Conservation (phyloP, 371 early-diverging fungal genomes). For the Mortierella sp. region DNA sequence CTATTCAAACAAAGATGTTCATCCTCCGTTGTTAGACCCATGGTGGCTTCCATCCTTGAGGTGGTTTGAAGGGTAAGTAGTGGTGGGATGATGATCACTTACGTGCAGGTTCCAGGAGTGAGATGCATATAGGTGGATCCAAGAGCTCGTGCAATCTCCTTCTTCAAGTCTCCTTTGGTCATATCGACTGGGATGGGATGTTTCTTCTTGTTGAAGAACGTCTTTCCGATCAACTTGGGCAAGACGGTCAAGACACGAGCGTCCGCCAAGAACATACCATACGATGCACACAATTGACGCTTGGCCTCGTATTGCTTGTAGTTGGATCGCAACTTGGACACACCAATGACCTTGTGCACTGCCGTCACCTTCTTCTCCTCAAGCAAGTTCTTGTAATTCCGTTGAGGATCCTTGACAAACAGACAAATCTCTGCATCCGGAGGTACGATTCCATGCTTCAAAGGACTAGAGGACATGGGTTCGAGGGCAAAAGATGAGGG, state of each 20-base stretch:
- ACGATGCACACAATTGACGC: conserved; percentile 74
- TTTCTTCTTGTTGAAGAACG: conserved; percentile 90
- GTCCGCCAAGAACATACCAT: conserved; percentile 90
- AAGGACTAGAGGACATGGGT: conserved; percentile 48
- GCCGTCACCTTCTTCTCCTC: conserved; percentile 67
- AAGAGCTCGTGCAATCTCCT: conserved; percentile 77
- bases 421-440: conserved; percentile 77
- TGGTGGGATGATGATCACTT: conserved; percentile 45
- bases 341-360: conserved; percentile 78
- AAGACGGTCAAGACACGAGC: conserved; percentile 78
- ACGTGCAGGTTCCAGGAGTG: conserved; percentile 76
- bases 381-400: conserved; percentile 76
- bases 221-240: conserved; percentile 85
- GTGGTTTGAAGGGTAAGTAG: no score
- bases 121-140: conserved; percentile 83
- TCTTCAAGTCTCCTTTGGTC: conserved; percentile 66
- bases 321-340: conserved; percentile 79
- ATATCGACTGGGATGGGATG: conserved; percentile 87
- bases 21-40: neutral
- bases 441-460: conserved; percentile 64
- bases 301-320: conserved; percentile 83
- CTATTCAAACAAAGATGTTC: no score
- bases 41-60: no score
- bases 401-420: conserved; percentile 87
- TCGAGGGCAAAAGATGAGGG: neutral